phyloP scores from a whole-genome alignment of 2,329 filamentous ascomycete genomes.

The Penicillium nordicum region DNA sequence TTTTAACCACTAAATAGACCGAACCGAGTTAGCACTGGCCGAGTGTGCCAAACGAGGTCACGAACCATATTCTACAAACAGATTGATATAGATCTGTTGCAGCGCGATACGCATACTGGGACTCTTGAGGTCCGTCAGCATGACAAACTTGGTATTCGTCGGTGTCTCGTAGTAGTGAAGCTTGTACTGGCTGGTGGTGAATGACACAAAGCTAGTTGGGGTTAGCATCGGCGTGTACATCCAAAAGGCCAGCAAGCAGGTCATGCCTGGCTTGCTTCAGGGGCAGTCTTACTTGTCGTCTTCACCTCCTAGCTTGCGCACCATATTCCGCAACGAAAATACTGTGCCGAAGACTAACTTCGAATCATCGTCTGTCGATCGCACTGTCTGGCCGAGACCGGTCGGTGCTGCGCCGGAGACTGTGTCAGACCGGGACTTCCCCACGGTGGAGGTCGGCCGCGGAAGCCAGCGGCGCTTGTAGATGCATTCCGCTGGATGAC shows the following conservation, averaged over 20 bases:
- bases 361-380: slow-evolving; percentile 73
- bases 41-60: not conserved
- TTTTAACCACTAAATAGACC: slow-evolving; percentile 55
- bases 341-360: slow-evolving; percentile 97
- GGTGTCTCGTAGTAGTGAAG: slow-evolving; percentile 99
- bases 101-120: slow-evolving; percentile 89
- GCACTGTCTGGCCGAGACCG: slow-evolving; percentile 38
- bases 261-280: not conserved
- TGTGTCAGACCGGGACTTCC: slow-evolving; percentile 47
- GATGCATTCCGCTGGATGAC: slow-evolving; percentile 79
- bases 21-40: slow-evolving; percentile 6
- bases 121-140: slow-evolving; percentile 87
- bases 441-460: slow-evolving; percentile 45
- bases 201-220: slow-evolving; percentile 73
- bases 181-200: slow-evolving; percentile 92
- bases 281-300: slow-evolving; percentile 63
- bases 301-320: slow-evolving; percentile 85
- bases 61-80: slow-evolving; percentile 90
- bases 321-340: slow-evolving; percentile 95
- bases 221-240: not conserved
- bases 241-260: not conserved
- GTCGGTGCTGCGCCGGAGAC: slow-evolving; percentile 43
- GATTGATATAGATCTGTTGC: slow-evolving; percentile 97
- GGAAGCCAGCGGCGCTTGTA: slow-evolving; percentile 85
- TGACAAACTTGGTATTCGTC: slow-evolving; percentile 90